Conservation (phyloP, 1,284 basidiomycete species). For the Naganishia cerealis region DNA sequence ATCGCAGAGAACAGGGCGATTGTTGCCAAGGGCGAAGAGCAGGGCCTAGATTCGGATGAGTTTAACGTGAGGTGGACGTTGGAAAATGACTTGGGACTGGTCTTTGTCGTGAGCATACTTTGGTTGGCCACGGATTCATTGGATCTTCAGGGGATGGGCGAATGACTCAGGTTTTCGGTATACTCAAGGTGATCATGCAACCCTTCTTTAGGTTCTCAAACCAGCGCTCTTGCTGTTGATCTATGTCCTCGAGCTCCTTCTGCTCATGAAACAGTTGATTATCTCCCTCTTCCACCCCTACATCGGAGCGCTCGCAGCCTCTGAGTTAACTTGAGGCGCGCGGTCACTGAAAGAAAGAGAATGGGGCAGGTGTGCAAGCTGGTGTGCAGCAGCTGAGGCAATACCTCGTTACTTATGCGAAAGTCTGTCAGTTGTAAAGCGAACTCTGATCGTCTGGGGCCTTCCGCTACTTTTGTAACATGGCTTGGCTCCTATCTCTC, state of each 20-base stretch:
- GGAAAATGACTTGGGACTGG: conserved; percentile 86
- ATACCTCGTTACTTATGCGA: too few relatives aligned
- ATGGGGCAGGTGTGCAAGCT: too few relatives aligned
- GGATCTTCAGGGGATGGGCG: neutral
- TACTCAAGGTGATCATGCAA: neutral
- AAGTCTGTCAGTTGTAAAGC: too few relatives aligned
- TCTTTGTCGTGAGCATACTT: conserved; percentile 74
- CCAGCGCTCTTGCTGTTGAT: conserved; percentile 93
- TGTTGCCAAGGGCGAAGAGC: conserved; percentile 55
- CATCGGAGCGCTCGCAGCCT: conserved; percentile 66
- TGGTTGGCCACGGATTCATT: too few relatives aligned
- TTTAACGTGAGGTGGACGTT: conserved; percentile 90
- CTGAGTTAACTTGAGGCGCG: conserved; percentile 53
- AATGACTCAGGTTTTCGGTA: neutral
- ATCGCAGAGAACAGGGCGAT: conserved; percentile 69
- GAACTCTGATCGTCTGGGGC: too few relatives aligned
- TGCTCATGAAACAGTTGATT: conserved; percentile 76
- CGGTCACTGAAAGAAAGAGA: conserved; percentile 34
- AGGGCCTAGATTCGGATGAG: conserved; percentile 84
- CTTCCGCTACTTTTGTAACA: too few relatives aligned
- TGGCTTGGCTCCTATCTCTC: too few relatives aligned
- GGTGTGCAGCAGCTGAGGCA: too few relatives aligned
- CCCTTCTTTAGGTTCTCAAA: conserved; percentile 75
- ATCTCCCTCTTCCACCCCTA: conserved; percentile 80
- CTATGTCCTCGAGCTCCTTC: conserved; percentile 85